Evolutionary conservation across 2,329 filamentous ascomycete genomes (phyloP).

Genomic region (Cytospora piceae): DNA sequence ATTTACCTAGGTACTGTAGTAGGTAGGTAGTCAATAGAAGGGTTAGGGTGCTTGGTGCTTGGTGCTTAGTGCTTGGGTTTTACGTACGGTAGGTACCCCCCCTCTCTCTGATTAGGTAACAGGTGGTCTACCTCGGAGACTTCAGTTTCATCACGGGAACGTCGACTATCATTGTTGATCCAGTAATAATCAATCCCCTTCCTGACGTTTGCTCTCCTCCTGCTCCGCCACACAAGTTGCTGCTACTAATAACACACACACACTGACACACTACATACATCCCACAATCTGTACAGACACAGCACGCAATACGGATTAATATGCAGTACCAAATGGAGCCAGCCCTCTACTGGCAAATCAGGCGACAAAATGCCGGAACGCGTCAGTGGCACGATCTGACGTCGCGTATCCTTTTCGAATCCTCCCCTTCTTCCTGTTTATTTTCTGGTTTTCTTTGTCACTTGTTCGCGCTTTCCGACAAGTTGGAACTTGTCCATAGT

Average conservation of each 20-base stretch:
- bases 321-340: background rate
- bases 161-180: background rate
- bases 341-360: background rate
- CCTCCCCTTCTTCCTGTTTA: background rate
- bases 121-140: background rate
- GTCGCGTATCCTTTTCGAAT: conserved; percentile 6
- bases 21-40: too few relatives aligned
- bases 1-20: too few relatives aligned
- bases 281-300: background rate
- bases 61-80: too few relatives aligned
- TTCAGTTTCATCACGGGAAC: background rate
- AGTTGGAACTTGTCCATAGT: conserved; percentile 8
- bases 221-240: background rate
- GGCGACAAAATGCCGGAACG: background rate
- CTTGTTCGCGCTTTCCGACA: conserved; percentile 14
- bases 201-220: background rate
- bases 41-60: too few relatives aligned
- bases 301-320: background rate
- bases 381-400: conserved; percentile 9
- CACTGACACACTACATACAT: too few relatives aligned
- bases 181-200: too few relatives aligned
- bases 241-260: too few relatives aligned
- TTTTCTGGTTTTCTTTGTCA: background rate
- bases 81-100: background rate
- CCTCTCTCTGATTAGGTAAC: background rate